Evolutionary conservation across 2,329 filamentous ascomycete genomes (phyloP).

Genomic region (Trichoderma sp.): DNA sequence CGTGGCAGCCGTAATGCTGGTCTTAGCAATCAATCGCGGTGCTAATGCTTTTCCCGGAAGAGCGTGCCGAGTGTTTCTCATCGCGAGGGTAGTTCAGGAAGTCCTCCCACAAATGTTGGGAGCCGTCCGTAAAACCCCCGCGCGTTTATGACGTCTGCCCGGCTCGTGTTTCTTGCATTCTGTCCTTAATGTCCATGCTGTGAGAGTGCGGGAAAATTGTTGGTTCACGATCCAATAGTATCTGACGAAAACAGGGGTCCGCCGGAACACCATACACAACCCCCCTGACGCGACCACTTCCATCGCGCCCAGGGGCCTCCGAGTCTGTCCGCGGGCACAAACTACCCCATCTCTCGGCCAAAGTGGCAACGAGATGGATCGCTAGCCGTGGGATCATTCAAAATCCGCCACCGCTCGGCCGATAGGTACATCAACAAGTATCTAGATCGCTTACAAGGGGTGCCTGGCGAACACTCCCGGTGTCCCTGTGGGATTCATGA

Average conservation of each 20-base stretch:
- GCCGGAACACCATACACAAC: neutral
- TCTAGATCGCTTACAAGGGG: neutral
- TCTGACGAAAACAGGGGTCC: neutral
- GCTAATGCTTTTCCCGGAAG: neutral
- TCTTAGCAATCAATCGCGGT: neutral
- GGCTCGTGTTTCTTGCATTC: neutral
- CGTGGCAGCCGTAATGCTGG: neutral
- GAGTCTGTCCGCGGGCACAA: neutral
- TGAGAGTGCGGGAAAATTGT: neutral
- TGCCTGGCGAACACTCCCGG: neutral
- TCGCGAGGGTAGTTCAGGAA: neutral
- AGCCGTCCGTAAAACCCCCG: neutral
- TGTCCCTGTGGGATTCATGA: neutral
- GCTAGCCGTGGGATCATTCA: neutral
- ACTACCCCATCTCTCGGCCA: neutral
- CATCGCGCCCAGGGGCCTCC: neutral
- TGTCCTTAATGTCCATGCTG: too few relatives aligned
- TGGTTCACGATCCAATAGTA: neutral
- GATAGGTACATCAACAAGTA: neutral
- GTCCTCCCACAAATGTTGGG: neutral
- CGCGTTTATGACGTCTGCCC: neutral
- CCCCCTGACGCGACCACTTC: neutral
- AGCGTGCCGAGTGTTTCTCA: neutral
- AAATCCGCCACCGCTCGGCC: neutral
- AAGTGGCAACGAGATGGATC: neutral